A percentile compares a stretch with the other conserved stretches of the same genome.
Evolutionary conservation across 2,329 filamentous ascomycete species (phyloP).

Genomic region (Lecanoromycetidae sp.): DNA sequence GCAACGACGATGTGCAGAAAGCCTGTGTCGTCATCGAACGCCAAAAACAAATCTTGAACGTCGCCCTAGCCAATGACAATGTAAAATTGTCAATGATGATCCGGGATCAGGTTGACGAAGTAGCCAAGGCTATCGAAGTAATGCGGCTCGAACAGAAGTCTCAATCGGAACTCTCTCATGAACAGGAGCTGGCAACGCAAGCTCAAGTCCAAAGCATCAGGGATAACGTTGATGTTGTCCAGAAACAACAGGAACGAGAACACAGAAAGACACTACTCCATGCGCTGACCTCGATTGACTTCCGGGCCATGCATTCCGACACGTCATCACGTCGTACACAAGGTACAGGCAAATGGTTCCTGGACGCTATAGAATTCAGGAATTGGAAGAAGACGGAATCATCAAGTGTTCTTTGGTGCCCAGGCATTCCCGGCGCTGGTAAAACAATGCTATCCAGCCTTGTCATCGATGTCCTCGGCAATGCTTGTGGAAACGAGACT

Average conservation of each 20-base stretch:
- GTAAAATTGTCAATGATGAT: not conserved
- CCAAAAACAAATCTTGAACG: not conserved
- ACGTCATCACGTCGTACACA: constrained; percentile 27
- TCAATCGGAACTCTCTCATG: not conserved
- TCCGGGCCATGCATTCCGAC: constrained; percentile 30
- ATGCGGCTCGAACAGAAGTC: not conserved
- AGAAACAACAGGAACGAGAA: not conserved
- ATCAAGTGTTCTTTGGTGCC: constrained; percentile 31
- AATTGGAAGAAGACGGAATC: constrained; percentile 23
- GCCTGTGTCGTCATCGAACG: too few relatives aligned
- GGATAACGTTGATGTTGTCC: not conserved
- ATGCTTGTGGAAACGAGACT: not conserved
- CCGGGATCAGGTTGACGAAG: not conserved
- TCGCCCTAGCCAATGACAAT: not conserved
- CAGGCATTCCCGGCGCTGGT: constrained; percentile 37
- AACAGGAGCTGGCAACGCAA: not conserved
- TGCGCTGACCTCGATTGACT: constrained; percentile 32
- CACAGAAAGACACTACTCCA: constrained; percentile 21
- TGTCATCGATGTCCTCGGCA: not conserved
- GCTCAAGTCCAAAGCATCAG: not conserved
- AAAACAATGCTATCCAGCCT: constrained; percentile 35
- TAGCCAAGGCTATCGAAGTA: not conserved
- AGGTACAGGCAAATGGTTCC: constrained; percentile 37
- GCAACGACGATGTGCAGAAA: too few relatives aligned
- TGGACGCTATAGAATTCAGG: constrained; percentile 28